Conservation (phyloP, 805 yeast genomes). For the Osmozyma mogii region DNA sequence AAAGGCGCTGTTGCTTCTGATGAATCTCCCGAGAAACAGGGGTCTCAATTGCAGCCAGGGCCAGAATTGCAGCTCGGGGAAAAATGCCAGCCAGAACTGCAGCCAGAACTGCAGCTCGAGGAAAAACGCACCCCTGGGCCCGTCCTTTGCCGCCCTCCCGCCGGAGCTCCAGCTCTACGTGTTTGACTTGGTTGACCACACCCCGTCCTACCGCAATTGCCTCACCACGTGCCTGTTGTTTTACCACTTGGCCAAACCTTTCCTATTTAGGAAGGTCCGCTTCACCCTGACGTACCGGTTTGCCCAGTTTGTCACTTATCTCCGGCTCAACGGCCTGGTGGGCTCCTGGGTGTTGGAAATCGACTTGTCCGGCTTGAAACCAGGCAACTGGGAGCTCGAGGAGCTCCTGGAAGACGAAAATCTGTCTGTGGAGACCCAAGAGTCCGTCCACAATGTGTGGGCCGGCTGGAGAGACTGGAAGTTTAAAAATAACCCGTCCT, state of each 20-base stretch:
- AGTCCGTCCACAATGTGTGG: slow-evolving; percentile 23
- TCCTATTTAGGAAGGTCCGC: slow-evolving; percentile 45
- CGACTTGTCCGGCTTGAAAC: slow-evolving; percentile 45
- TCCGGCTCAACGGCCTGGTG: slow-evolving; percentile 48
- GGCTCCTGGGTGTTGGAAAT: slow-evolving; percentile 49
- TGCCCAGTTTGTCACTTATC: slow-evolving; percentile 67
- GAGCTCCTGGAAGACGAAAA: slow-evolving; percentile 6
- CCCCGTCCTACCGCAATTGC: slow-evolving; percentile 30
- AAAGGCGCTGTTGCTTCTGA: slow-evolving; percentile 30
- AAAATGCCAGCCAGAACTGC: too few relatives aligned
- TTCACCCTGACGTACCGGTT: slow-evolving; percentile 70
- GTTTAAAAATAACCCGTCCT: slow-evolving; percentile 62
- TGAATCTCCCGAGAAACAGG: slow-evolving; percentile 14
- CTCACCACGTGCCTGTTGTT: slow-evolving; percentile 46
- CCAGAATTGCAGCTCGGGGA: not conserved
- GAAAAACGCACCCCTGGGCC: slow-evolving; percentile 8
- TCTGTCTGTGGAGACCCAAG: slow-evolving; percentile 1
- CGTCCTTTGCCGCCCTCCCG: slow-evolving; percentile 28
- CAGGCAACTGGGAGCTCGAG: slow-evolving; percentile 23
- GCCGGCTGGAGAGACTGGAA: slow-evolving; percentile 96
- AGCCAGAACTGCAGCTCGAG: too few relatives aligned
- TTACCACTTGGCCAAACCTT: slow-evolving; percentile 43
- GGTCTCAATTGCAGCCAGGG: not conserved
- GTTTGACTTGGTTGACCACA: slow-evolving; percentile 25
- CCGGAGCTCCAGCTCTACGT: slow-evolving; percentile 34